These are phyloP conservation scores for Coelastrella sp. DNA, from an alignment of 139 green algal genomes.

Conservation along the genomic window DNA sequence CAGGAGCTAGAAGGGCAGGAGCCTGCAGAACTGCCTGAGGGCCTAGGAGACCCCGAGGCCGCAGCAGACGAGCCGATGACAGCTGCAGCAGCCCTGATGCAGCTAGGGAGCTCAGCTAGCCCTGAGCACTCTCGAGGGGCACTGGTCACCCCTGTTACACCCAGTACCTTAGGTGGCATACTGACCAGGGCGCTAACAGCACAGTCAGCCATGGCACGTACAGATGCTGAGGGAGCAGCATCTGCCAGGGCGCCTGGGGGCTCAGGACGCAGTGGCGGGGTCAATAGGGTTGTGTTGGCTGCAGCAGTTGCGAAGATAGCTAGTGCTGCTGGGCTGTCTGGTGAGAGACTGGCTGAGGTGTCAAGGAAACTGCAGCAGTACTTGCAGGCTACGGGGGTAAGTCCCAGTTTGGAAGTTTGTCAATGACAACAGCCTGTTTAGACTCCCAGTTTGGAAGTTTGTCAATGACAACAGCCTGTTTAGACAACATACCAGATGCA, in stretches of 20 bases:
- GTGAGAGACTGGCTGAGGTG: background rate
- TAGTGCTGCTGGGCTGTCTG: background rate
- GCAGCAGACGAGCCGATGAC: background rate
- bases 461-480: background rate
- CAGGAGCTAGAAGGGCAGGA: too few species aligned
- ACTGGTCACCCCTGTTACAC: background rate
- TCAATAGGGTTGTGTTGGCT: background rate
- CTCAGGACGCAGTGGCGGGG: background rate
- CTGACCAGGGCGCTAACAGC: background rate
- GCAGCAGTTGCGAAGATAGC: background rate
- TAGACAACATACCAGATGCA: background rate
- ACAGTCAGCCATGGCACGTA: background rate
- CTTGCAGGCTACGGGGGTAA: background rate
- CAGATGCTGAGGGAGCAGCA: background rate
- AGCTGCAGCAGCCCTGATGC: conserved; percentile 4
- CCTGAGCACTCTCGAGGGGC: background rate
- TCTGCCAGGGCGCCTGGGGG: background rate
- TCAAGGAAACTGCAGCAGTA: background rate
- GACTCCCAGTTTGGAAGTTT: background rate
- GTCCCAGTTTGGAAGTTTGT: background rate
- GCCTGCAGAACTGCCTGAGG: too few species aligned
- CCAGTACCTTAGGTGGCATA: background rate
- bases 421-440: background rate
- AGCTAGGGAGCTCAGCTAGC: background rate
- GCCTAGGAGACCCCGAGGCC: background rate